Evolutionary conservation across 495 filamentous ascomycete species (phyloP), one percentile per base, ranked within the genome.

Genomic region (Annulohypoxylon bovei): DNA sequence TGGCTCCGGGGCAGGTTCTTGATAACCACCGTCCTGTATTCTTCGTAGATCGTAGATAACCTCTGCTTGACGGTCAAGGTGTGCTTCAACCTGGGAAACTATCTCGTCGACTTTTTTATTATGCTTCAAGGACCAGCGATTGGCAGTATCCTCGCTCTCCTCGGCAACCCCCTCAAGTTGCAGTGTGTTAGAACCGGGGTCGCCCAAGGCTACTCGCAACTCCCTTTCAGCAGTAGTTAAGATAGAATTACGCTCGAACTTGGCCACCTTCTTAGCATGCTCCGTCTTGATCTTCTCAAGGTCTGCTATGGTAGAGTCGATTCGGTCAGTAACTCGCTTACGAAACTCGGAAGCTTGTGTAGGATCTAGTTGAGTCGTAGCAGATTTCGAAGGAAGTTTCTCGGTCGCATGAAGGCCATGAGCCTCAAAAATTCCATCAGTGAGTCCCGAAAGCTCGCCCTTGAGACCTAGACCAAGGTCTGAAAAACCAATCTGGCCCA

Each of bases 401-500:
- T 77, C 78, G 18, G 88, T 83, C 1, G 89, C 85, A 76, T 94
- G 89, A 46, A 88, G 88, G 2, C 78, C 77, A 37, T 83, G 84
- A 4, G 84, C 80, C 32, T 86, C 82, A 39, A 89, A 86, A 47
- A 98, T 89, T 11, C 93, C 95, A 9, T 88, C 87, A 0, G 95
- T 98, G 14, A 99, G 81, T 1, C 84, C 83, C 40, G 91, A 89
- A 12, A 99, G 88, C 76, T 94, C 92, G 11, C 95, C 95, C 76
- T 91, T 92, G 5, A 93, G 86, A 4, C 95, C 95, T 3, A 98
- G 80, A 0, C 93, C 94, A 7, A 98, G 85, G 73, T 97, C 94
- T 2, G 93, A 86, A 4, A 94, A 92, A n/a, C 89, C 88, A 49
- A 99, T 95, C 70, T 95, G 91, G 22, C 84, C 84, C 61, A 92